Base-by-base conservation (phyloP, 2,329 filamentous ascomycete species). In the Penicillium brasilianum region DNA sequence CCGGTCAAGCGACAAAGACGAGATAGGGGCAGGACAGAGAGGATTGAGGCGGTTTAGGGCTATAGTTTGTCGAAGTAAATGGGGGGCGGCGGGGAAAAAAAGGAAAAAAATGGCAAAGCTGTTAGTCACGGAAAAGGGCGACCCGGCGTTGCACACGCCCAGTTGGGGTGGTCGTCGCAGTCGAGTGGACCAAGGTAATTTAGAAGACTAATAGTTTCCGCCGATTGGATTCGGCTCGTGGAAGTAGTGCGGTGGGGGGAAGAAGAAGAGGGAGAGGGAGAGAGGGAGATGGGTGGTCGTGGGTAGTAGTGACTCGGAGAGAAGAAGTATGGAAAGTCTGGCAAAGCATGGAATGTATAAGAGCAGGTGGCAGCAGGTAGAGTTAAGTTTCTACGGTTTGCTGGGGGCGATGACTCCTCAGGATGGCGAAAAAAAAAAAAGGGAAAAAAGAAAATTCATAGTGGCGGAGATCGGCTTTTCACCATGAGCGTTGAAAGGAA, bases 41-140 rank as follows among this genome's bases (percentile, higher is more conserved):
- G 44, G 43, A 37, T 32, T 43, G 13, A 39, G 22, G 44, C 28
- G 28, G 61, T 46, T 57, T 59, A 64, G 55, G 57, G 59, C 55
- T 59, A 54, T 44, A 43, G 16, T 54, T 54, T 54, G 51, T 18
- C 22, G 52, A 57, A 56, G 48, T 56, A 60, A 63, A 67, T 55
- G 53, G 59, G 72, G 66, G 69, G 67, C 61, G 68, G 65, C 62
- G 62, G 66, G 62, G 59, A 59, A 61, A 58, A 39, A 55, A 61
- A 55, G 57, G 63, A 63, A 65, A 64, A 64, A 55, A 44, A 8
- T 16, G 49, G 59, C 55, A 57, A 72, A 72, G 68, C 72, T 74
- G 72, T 76, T 75, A 76, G 74, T 75, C 72, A 76, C 72, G 66
- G 69, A 74, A 72, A 69, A 65, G 58, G 49, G 22, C 60, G 64